Evolutionary conservation across 2,329 filamentous ascomycete species (phyloP), one percentile per base, ranked within the genome.

Genomic region (Knufia petricola): DNA sequence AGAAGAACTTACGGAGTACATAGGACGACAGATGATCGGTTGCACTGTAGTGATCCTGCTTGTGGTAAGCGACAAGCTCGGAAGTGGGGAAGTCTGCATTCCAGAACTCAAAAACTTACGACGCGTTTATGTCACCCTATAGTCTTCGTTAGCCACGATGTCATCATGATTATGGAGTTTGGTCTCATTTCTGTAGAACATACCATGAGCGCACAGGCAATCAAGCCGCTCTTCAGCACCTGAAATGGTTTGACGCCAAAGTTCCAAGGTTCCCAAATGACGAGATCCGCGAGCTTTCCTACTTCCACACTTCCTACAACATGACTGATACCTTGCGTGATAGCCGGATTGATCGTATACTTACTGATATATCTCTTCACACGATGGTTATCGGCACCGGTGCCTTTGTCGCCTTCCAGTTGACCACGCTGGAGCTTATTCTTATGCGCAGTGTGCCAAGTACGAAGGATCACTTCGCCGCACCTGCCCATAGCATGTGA

Each of bases 401-500:
- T 83, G 17, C 77, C 86, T 54, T 83, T 74, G 60, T 96, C 90
- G 69, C 94, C 85, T 4, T 77, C 71, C 23, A 96, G 68, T 1
- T 67, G 62, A 0, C 90, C 90, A 6, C 89, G 78, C 68, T 95
- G 88, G 15, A 82, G 63, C 68, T 94, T 95, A 65, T 96, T 96
- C 77, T 95, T 95, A 69, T 95, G 87, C 0, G 90, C 90, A 1
- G 90, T 96, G 67, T 95, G 88, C 90, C 90, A 96, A 0, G 90
- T 95, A 9, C 90, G 79, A 20, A 94, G 73, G 52, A 96, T 80
- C 47, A 96, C 90, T 70, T 96, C 90, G 55, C 90, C 90, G 63
- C 87, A 94, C 44, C 90, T 84, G 49, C 90, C 90, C 90, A 96
- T 96, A 59, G 90, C 90, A 68, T 96, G 90, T 0, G 85, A 90